phyloP scores from a whole-genome alignment of 1,284 basidiomycete genomes.

The Ganoderma sp. region DNA sequence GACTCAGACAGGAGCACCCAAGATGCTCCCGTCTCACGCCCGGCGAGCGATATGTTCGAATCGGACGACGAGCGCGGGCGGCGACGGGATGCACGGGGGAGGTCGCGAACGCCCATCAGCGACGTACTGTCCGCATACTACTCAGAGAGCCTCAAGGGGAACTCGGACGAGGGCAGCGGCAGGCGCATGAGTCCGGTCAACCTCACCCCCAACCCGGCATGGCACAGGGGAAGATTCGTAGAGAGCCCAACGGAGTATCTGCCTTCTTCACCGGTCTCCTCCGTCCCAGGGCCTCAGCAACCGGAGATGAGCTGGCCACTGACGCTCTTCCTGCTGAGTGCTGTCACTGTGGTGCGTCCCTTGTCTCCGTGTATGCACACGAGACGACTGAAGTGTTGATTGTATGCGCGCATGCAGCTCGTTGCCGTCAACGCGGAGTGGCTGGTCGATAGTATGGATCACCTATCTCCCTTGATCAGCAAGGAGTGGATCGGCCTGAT shows the following conservation, averaged over 20 bases:
- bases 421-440: constrained; percentile 82
- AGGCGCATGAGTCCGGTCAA: not conserved
- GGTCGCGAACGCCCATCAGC: constrained; percentile 34
- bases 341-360: constrained; percentile 67
- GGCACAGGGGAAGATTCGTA: constrained; percentile 8
- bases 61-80: constrained; percentile 17
- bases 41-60: constrained; percentile 18
- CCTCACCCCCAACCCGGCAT: not conserved
- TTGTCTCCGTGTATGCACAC: not conserved
- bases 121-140: constrained; percentile 39
- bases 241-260: constrained; percentile 10
- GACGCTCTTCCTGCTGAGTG: constrained; percentile 59
- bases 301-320: constrained; percentile 64
- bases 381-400: not conserved
- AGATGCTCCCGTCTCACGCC: not conserved
- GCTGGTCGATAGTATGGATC: constrained; percentile 81
- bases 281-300: constrained; percentile 8
- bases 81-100: constrained; percentile 15
- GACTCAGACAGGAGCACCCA: constrained; percentile 1
- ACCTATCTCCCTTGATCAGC: constrained; percentile 62
- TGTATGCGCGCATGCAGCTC: constrained; percentile 43
- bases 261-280: not conserved
- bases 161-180: constrained; percentile 2
- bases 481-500: constrained; percentile 88
- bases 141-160: constrained; percentile 21